Evolutionary conservation across 345 rosid genomes (phyloP), one percentile per base, ranked within the genome.

Genomic region (Noccaea bulbosa): DNA sequence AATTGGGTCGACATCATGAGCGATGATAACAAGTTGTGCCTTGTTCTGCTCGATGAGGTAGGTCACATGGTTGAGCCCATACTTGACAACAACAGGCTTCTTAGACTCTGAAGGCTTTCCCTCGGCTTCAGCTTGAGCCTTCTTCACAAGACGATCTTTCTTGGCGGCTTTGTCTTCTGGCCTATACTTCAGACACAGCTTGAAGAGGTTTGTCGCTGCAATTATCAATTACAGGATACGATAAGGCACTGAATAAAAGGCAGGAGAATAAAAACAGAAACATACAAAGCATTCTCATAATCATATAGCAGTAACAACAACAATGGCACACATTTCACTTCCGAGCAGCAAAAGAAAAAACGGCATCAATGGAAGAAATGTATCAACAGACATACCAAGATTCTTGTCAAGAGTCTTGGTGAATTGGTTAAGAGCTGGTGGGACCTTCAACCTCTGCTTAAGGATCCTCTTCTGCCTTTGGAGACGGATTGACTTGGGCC

Each of bases 381-480:
- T 27, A 3, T 2, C 3, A 37, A 30, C 3, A 6, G 39, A 24
- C 69, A 45, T 71, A 89, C 97, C 97, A 3, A 87, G 84, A 50
- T 88, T 88, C 83, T 90, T 92, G 84, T 92, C 98, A 9, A 90
- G 89, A 15, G 98, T 84, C 83, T 92, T 92, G 55, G 96, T 92
- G 79, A 90, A 92, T 76, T 90, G 97, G 69, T 88, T 90, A 54
- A 90, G 73, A 17, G 96, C 84, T 1, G 96, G 96, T 2, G 98
- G 95, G 40, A 92, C 95, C 90, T 92, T 92, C 80, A 92, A 75
- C 57, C 98, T 81, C 74, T 84, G 92, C 81, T 77, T 89, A 32
- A 92, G 81, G 51, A 92, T 85, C 75, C 96, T 86, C 74, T 81
- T 90, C 76, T 88, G 85, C 82, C 96, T 88, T 62, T 90, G 95